Conservation (phyloP, 768 basidiomycete species). For the Amanita pallidorosea region DNA sequence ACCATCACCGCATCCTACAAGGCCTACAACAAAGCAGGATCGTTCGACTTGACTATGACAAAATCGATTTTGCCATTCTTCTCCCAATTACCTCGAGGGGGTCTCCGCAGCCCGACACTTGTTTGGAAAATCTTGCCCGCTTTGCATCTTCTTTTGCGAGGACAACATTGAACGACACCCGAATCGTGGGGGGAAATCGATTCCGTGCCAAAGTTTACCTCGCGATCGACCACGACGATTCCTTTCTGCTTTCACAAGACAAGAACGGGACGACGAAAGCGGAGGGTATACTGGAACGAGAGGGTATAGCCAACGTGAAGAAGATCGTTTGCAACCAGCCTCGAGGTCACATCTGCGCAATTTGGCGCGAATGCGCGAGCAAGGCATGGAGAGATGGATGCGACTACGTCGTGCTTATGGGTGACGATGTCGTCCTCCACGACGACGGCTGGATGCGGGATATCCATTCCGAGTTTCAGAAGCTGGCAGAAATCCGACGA, state of each 20-base stretch:
- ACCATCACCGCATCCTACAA: slow-evolving; percentile 8
- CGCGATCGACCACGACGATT: slow-evolving; percentile 41
- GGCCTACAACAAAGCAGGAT: slow-evolving; percentile 24
- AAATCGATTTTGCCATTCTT: slow-evolving; percentile 36
- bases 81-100: slow-evolving; percentile 50
- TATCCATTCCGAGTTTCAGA: slow-evolving; percentile 25
- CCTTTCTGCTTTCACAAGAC: slow-evolving; percentile 18
- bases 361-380: slow-evolving; percentile 42
- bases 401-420: slow-evolving; percentile 42
- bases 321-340: slow-evolving; percentile 25
- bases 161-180: slow-evolving; percentile 37
- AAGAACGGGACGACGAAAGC: slow-evolving; percentile 19
- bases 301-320: slow-evolving; percentile 27
- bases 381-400: slow-evolving; percentile 36
- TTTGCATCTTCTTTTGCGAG: slow-evolving; percentile 33
- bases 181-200: slow-evolving; percentile 15
- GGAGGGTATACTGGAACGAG: slow-evolving; percentile 21
- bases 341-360: slow-evolving; percentile 36
- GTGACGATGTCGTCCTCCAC: slow-evolving; percentile 40
- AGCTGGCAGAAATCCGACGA: slow-evolving; percentile 17
- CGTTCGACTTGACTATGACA: slow-evolving; percentile 22
- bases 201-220: slow-evolving; percentile 37
- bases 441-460: slow-evolving; percentile 44
- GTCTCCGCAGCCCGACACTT: slow-evolving; percentile 18
- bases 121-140: slow-evolving; percentile 26